These are phyloP conservation scores for Pogostemon cablin DNA, from an alignment of 257 asterid genomes.

Conservation along the genomic window DNA sequence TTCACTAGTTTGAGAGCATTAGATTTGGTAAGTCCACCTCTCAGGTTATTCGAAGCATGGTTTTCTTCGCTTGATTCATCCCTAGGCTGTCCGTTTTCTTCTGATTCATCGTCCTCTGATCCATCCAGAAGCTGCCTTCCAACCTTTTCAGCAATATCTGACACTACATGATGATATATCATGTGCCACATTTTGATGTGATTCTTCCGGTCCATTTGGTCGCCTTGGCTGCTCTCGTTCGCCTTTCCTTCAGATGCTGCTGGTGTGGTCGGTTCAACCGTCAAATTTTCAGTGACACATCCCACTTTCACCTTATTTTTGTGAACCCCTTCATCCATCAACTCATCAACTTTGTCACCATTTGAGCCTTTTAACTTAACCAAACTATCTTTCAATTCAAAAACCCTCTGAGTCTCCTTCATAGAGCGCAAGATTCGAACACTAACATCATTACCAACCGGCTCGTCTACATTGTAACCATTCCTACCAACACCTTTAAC, in stretches of 20 bases:
- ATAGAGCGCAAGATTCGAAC: constrained; percentile 18
- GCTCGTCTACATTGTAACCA: constrained; percentile 5
- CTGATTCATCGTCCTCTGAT: constrained; percentile 60
- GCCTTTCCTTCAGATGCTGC: not conserved
- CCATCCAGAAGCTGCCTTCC: constrained; percentile 73
- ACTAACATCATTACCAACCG: not conserved
- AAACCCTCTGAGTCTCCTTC: not conserved
- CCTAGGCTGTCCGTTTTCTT: constrained; percentile 20
- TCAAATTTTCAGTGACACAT: not conserved
- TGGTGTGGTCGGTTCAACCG: not conserved
- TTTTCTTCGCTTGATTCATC: constrained; percentile 20
- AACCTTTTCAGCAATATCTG: constrained; percentile 68
- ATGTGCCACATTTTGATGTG: constrained; percentile 83
- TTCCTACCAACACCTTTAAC: constrained; percentile 12
- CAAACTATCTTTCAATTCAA: not conserved
- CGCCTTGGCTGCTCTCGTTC: constrained; percentile 28
- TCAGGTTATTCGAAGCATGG: constrained; percentile 26
- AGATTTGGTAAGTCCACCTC: constrained; percentile 58
- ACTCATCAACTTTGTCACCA: not conserved
- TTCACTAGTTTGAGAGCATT: constrained; percentile 78
- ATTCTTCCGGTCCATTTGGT: constrained; percentile 44
- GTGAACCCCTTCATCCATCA: not conserved
- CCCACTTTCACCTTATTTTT: not conserved
- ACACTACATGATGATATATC: constrained; percentile 85
- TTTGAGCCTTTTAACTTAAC: not conserved